Evolutionary conservation across 2,329 filamentous ascomycete genomes (phyloP).

Genomic region (Cryphonectria japonica): DNA sequence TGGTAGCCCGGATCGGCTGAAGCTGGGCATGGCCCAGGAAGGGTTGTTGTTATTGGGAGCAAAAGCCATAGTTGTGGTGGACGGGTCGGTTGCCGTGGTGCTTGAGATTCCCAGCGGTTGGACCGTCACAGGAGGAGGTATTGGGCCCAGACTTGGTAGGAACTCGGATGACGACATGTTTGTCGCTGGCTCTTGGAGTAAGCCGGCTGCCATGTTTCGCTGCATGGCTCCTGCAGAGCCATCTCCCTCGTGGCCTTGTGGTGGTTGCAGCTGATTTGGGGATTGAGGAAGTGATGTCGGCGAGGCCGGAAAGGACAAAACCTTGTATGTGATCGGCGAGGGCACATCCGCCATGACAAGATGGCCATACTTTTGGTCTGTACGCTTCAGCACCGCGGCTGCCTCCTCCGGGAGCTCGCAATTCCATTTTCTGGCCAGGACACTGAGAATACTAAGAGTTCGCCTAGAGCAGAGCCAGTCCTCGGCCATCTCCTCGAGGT

Average conservation of each 20-base stretch:
- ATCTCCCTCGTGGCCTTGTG: slow-evolving; percentile 38
- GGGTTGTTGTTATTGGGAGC: slow-evolving; percentile 13
- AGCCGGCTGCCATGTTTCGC: slow-evolving; percentile 32
- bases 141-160: slow-evolving; percentile 33
- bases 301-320: slow-evolving; percentile 33
- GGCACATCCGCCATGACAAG: slow-evolving; percentile 66
- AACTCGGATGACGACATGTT: slow-evolving; percentile 38
- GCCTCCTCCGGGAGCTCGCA: slow-evolving; percentile 87
- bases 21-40: slow-evolving; percentile 34
- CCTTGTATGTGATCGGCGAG: slow-evolving; percentile 50
- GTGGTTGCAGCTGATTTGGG: slow-evolving; percentile 29
- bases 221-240: slow-evolving; percentile 40
- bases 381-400: slow-evolving; percentile 71
- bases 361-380: slow-evolving; percentile 78
- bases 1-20: slow-evolving; percentile 34
- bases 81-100: slow-evolving; percentile 26
- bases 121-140: slow-evolving; percentile 33
- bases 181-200: slow-evolving; percentile 32
- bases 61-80: slow-evolving; percentile 20
- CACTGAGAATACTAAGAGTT: slow-evolving; percentile 81
- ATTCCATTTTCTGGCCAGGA: slow-evolving; percentile 87
- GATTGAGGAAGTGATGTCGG: slow-evolving; percentile 32
- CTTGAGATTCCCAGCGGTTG: slow-evolving; percentile 26
- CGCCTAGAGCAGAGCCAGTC: slow-evolving; percentile 90
- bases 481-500: slow-evolving; percentile 93